A percentile compares a stretch with the other conserved stretches of the same genome.
Conservation (phyloP, 2,329 filamentous ascomycete species). For the Pseudocercospora pini-densiflorae region DNA sequence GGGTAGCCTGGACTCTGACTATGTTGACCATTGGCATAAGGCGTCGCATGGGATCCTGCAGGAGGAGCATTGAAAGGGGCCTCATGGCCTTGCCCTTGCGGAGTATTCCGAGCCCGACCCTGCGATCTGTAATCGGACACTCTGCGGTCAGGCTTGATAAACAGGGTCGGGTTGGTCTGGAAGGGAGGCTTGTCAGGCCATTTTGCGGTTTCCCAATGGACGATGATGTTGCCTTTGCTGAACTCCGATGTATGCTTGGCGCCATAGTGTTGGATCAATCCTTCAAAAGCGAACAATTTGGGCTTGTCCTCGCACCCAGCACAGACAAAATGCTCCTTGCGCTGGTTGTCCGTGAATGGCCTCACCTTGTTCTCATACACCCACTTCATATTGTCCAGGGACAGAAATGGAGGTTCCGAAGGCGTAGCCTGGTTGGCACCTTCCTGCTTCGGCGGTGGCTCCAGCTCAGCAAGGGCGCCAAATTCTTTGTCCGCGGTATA, state of each 20-base stretch:
- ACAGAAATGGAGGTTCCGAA: conserved; percentile 51
- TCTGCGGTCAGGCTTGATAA: conserved; percentile 29
- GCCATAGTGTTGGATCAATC: conserved; percentile 80
- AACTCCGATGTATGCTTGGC: conserved; percentile 77
- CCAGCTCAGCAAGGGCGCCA: conserved; percentile 29
- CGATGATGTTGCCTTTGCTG: conserved; percentile 72
- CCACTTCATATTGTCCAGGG: conserved; percentile 86
- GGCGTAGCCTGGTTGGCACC: conserved; percentile 27
- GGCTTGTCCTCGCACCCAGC: conserved; percentile 60
- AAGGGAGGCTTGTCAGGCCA: conserved; percentile 81
- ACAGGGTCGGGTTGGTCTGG: conserved; percentile 56
- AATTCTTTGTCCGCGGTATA: conserved; percentile 48
- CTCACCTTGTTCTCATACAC: conserved; percentile 79
- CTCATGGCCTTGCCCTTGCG: conserved; percentile 21
- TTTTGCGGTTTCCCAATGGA: conserved; percentile 75
- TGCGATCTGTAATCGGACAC: conserved; percentile 18
- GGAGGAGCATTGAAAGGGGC: conserved; percentile 4
- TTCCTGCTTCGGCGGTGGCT: conserved; percentile 19
- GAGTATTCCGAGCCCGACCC: conserved; percentile 23
- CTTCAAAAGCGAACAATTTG: conserved; percentile 77
- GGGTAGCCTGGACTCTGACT: conserved; percentile 14
- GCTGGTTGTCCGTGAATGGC: conserved; percentile 66
- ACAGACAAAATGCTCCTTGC: conserved; percentile 78
- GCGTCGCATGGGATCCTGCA: conserved; percentile 13
- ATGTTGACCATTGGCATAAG: conserved; percentile 20